phyloP scores from a whole-genome alignment of 2,329 filamentous ascomycete genomes.

The Aurifilum marmelostoma region DNA sequence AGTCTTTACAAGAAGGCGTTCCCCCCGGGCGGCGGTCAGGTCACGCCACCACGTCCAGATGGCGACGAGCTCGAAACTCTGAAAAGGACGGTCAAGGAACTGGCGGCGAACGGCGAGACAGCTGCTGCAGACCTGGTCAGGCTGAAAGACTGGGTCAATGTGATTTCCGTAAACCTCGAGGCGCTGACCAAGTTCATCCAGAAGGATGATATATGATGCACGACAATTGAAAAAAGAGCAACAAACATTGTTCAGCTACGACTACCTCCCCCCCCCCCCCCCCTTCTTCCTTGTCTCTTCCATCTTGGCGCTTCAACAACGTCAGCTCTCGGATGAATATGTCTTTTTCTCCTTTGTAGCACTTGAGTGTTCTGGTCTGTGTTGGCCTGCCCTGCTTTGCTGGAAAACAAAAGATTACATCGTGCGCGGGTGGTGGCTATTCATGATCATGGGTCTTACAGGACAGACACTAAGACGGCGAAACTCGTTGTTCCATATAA shows the following conservation, averaged over 20 bases:
- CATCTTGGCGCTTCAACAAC: too few relatives aligned
- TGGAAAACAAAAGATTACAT: not conserved
- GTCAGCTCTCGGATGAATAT: not conserved
- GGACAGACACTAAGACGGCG: not conserved
- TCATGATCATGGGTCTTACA: not conserved
- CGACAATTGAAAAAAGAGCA: not conserved
- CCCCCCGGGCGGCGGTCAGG: too few relatives aligned
- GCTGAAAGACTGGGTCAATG: not conserved
- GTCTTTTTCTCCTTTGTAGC: not conserved
- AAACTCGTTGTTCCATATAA: not conserved
- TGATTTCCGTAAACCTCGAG: not conserved
- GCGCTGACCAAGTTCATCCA: not conserved
- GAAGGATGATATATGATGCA: not conserved
- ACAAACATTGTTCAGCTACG: not conserved
- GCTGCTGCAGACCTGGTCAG: not conserved
- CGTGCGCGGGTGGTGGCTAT: not conserved
- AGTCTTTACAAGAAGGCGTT: not conserved
- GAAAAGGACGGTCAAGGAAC: not conserved
- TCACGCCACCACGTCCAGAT: not conserved
- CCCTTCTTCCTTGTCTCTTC: too few relatives aligned
- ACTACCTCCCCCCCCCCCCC: not conserved
- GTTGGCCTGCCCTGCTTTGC: not conserved
- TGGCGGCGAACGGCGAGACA: not conserved
- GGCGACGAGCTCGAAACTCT: not conserved
- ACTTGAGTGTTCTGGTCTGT: not conserved